phyloP scores from a whole-genome alignment of 2,329 filamentous ascomycete genomes.

The Botryosphaeria dothidea region DNA sequence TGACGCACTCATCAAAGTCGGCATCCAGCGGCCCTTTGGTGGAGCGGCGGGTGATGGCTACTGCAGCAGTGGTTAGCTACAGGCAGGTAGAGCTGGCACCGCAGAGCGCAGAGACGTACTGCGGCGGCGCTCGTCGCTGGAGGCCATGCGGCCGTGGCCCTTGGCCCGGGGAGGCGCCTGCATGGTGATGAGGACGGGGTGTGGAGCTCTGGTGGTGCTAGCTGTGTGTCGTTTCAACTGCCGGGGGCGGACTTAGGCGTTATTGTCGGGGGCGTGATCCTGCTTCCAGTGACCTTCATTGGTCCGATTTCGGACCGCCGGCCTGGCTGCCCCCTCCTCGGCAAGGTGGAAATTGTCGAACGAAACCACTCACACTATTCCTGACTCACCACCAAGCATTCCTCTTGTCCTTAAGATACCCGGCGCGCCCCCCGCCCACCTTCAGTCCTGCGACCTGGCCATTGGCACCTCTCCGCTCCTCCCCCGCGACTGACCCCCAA shows the following conservation, averaged over 20 bases:
- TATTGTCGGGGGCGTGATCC: neutral
- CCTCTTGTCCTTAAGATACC: conserved; percentile 11
- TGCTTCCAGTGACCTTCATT: neutral
- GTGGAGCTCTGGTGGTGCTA: conserved; percentile 1
- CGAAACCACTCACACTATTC: neutral
- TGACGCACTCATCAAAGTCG: conserved; percentile 68
- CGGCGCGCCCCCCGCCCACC: neutral
- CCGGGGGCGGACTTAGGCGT: conserved; percentile 1
- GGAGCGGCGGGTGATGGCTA: conserved; percentile 64
- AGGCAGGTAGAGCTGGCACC: neutral
- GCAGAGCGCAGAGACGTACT: conserved; percentile 21
- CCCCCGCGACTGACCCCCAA: neutral
- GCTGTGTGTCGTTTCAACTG: neutral
- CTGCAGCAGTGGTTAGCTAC: conserved; percentile 35
- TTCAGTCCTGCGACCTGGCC: neutral
- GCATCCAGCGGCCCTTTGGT: conserved; percentile 74
- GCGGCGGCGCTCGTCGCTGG: conserved; percentile 34
- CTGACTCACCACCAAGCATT: conserved; percentile 18
- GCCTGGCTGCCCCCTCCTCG: neutral
- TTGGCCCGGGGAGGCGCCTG: conserved; percentile 18
- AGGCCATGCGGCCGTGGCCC: conserved; percentile 33
- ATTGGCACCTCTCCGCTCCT: conserved; percentile 13
- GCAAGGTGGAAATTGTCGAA: conserved; percentile 11
- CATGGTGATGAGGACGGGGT: neutral
- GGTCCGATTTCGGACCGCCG: neutral